Conservation (phyloP, 768 basidiomycete species). For the Sarcodon sp. region DNA sequence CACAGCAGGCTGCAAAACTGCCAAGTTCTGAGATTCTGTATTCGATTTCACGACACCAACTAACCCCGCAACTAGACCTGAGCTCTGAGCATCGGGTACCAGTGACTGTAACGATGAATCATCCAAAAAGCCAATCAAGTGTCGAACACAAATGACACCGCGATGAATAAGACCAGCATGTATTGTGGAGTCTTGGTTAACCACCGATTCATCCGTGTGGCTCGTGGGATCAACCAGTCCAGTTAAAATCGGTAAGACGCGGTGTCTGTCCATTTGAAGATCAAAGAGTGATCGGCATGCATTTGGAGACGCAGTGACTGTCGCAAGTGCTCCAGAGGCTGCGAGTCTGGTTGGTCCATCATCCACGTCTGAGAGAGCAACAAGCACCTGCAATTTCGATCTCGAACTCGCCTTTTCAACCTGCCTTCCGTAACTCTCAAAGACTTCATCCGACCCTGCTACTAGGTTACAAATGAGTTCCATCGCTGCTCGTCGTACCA, state of each 20-base stretch:
- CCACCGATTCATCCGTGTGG: slow-evolving; percentile 20
- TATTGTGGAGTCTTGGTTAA: slow-evolving; percentile 13
- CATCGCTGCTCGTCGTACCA: slow-evolving; percentile 78
- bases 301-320: slow-evolving; percentile 47
- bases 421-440: slow-evolving; percentile 53
- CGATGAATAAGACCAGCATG: slow-evolving; percentile 65
- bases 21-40: slow-evolving; percentile 19
- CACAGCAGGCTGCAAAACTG: slow-evolving; percentile 31
- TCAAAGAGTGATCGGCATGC: slow-evolving; percentile 51
- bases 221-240: slow-evolving; percentile 52
- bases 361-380: slow-evolving; percentile 79
- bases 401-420: slow-evolving; percentile 24
- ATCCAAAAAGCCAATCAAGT: slow-evolving; percentile 39
- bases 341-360: slow-evolving; percentile 79
- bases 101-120: slow-evolving; percentile 28
- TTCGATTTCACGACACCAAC: slow-evolving; percentile 32
- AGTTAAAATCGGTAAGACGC: slow-evolving; percentile 52
- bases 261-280: slow-evolving; percentile 52
- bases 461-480: slow-evolving; percentile 92
- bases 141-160: slow-evolving; percentile 62
- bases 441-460: slow-evolving; percentile 61
- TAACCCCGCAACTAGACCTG: slow-evolving; percentile 43
- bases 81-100: slow-evolving; percentile 35
- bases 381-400: slow-evolving; percentile 67
- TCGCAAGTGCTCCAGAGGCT: slow-evolving; percentile 85